Base-by-base conservation (phyloP, 257 asterid genomes). In the Przewalskia tangutica region DNA sequence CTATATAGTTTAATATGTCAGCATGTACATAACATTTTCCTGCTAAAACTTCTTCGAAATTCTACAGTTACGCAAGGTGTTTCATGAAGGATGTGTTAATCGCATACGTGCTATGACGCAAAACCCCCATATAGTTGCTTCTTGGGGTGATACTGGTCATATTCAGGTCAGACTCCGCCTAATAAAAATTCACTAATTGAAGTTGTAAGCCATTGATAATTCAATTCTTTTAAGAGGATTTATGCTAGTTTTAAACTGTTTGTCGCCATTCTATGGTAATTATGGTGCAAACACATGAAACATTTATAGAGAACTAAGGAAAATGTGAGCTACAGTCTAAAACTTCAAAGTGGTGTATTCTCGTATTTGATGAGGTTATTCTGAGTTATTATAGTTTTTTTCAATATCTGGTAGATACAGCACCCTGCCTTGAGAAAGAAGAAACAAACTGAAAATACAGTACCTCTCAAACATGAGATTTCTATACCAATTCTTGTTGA, bases 81-180 rank as follows among this genome's bases (percentile, higher is more conserved):
- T 62, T 85, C 99, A 96, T 34, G 91, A 91, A 82, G 99, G 98
- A 71, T 86, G 94, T 81, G 91, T 96, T 59, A 96, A 96, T 84
- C 91, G 99, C 81, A 89, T 96, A 84, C 97, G 97, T 60, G 94
- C 97, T 51, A 96, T 94, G 98, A 85, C 87, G n/a, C 98, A 95
- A 85, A 87, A 89, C 77, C 92, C 97, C 48, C 93, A 96, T 85
- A 94, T 96, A 73, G 93, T 97, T 87, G 99, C 98, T 79, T 89
- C 99, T 4, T 96, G 99, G 99, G 88, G 90, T 50, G 99, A 91
- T 81, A 85, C 89, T 0, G 95, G 97, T 48, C 94, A 84, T 88
- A 97, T 96, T 85, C 98, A 94, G 98, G 98, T 94, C 88, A 82
- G 75, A 14, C 80, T 71, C 66, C 82, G 46, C 14, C 32, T 59